Evolutionary conservation across 768 basidiomycete genomes (phyloP), one percentile per base, ranked within the genome.

Genomic region (Strobilomyces dryophilus): DNA sequence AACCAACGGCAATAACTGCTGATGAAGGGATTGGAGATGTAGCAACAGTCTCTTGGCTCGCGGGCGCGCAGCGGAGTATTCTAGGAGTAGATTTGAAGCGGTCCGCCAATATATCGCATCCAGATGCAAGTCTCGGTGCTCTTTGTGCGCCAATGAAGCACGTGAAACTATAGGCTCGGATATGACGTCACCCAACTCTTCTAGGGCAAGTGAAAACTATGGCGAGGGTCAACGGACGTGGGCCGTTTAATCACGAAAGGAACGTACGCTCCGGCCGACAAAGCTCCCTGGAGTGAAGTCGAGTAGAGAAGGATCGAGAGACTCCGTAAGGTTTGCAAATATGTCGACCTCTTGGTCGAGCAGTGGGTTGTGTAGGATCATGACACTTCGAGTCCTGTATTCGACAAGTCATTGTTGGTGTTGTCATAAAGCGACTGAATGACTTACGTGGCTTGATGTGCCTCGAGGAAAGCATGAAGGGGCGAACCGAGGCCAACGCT

Each of bases 11-110:
- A 49, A 57, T 6, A 65, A 18, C 9, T 47, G 53, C 34, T 11
- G 60, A 29, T 58, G 66, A 5, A 64, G 46, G 8, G 46, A 35
- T 29, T 32, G 57, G 9, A 71, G 12, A n/a, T 54, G 55, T 31
- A 49, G 53, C 12, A 60, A 45, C 4, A 67, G 12, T 31, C 34
- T 53, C 48, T 49, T 55, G 15, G 51, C 55, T 14, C 59, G 70
- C 8, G 52, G 58, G 32, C 64, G 62, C 15, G 62, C 59, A 26
- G 66, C 66, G 5, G 68, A 66, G 50, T 69, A 71, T 51, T 69
- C 69, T 24, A 69, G 51, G 18, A 71, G 61, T 15, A 69, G 64
- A 39, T 66, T 69, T 5, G 69, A 69, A 1, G 67, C 41, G 5
- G 66, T 64, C 26, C 64, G 69, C 58, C 57, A 64, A 45, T 59